Evolutionary conservation across 2,329 filamentous ascomycete species (phyloP).

Genomic region (Pezicula carpinea): DNA sequence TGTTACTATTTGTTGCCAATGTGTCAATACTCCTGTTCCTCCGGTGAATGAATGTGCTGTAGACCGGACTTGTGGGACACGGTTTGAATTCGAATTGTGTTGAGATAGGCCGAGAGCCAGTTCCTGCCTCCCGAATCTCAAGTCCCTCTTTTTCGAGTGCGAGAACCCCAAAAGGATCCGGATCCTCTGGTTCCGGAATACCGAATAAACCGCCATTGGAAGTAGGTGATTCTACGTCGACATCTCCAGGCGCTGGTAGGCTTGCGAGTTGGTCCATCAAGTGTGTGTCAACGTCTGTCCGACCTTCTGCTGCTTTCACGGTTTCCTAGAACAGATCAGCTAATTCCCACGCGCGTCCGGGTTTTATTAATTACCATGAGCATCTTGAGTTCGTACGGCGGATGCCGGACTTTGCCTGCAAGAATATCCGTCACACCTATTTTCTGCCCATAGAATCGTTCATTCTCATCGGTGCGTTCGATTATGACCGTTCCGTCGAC

Average conservation of each 20-base stretch:
- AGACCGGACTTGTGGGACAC: slow-evolving; percentile 69
- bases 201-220: slow-evolving; percentile 58
- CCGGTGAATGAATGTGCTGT: slow-evolving; percentile 49
- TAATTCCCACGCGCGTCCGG: no score
- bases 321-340: slow-evolving; percentile 48
- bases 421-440: slow-evolving; percentile 60
- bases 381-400: slow-evolving; percentile 36
- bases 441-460: slow-evolving; percentile 72
- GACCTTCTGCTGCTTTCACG: slow-evolving; percentile 82
- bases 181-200: slow-evolving; percentile 72
- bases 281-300: slow-evolving; percentile 65
- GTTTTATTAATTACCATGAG: slow-evolving; percentile 18
- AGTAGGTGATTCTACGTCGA: slow-evolving; percentile 43
- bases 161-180: slow-evolving; percentile 86
- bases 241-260: slow-evolving; percentile 73
- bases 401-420: slow-evolving; percentile 25
- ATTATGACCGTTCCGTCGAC: slow-evolving; percentile 84
- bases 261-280: slow-evolving; percentile 60
- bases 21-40: slow-evolving; percentile 70
- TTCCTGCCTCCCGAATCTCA: slow-evolving; percentile 86
- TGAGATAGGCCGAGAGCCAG: slow-evolving; percentile 65
- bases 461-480: slow-evolving; percentile 83
- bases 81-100: slow-evolving; percentile 81
- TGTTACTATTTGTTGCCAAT: slow-evolving; percentile 53
- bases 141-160: slow-evolving; percentile 88